Conservation (phyloP, 192 early-diverging fungal genomes). For the Dissophora ornata region DNA sequence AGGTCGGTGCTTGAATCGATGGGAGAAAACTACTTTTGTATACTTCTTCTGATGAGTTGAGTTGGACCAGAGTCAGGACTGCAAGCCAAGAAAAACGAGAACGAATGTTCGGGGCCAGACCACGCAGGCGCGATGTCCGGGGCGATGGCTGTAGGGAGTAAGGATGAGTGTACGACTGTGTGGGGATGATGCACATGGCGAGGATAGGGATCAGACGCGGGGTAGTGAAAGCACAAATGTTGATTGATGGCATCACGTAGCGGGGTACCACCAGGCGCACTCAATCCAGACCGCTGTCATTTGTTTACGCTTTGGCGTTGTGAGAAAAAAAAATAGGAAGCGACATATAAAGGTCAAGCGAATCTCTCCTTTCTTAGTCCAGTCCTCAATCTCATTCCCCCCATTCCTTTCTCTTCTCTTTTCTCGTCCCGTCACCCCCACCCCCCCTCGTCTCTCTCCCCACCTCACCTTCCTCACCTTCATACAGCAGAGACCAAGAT, state of each 20-base stretch:
- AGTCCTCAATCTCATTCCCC: constrained; percentile 1
- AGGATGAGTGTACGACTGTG: too few species aligned
- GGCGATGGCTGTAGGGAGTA: too few species aligned
- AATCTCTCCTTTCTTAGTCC: neutral
- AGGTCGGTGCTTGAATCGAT: constrained; percentile 10
- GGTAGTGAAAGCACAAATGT: too few species aligned
- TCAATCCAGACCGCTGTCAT: too few species aligned
- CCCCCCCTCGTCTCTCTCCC: neutral
- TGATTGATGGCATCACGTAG: neutral
- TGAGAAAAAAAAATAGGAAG: constrained; percentile 11
- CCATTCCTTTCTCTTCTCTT: neutral
- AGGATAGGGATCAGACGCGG: too few species aligned
- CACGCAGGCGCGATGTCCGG: neutral
- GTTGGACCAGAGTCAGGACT: neutral
- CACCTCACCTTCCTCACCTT: neutral
- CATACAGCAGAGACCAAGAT: constrained; percentile 52
- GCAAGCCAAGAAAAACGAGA: neutral
- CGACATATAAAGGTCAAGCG: neutral
- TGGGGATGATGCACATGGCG: too few species aligned
- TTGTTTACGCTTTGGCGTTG: neutral
- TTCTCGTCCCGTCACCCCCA: neutral
- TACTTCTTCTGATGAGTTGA: neutral
- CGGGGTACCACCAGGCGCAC: neutral
- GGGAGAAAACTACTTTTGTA: too few species aligned
- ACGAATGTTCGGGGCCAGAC: neutral